phyloP scores from a whole-genome alignment of 495 filamentous ascomycete genomes.

The Penicillium riverlandense region DNA sequence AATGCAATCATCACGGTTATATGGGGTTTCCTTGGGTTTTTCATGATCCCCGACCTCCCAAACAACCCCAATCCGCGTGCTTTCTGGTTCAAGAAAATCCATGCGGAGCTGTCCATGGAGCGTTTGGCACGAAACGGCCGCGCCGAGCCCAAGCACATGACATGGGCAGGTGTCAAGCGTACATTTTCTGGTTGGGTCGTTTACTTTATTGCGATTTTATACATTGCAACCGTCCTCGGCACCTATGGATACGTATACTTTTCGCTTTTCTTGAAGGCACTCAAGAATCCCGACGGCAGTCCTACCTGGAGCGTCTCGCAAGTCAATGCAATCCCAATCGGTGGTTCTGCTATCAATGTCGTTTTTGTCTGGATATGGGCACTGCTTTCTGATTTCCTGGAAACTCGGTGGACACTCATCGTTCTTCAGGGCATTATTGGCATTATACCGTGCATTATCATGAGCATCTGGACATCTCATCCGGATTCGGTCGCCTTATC shows the following conservation, averaged over 20 bases:
- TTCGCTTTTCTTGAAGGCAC: slow-evolving; percentile 20
- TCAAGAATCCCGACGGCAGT: slow-evolving; percentile 19
- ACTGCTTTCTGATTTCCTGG: slow-evolving; percentile 19
- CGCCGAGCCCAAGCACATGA: slow-evolving; percentile 24
- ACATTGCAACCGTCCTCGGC: slow-evolving; percentile 22
- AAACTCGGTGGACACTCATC: slow-evolving; percentile 21
- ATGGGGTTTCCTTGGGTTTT: slow-evolving; percentile 52
- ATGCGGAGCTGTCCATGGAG: slow-evolving; percentile 21
- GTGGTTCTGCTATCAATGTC: slow-evolving; percentile 26
- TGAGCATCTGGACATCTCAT: slow-evolving; percentile 23
- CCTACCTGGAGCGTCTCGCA: slow-evolving; percentile 16
- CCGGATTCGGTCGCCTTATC: slow-evolving; percentile 13
- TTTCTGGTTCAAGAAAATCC: slow-evolving; percentile 23
- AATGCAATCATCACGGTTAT: slow-evolving; percentile 41
- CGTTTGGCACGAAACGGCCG: slow-evolving; percentile 23
- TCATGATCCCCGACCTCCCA: slow-evolving; percentile 49
- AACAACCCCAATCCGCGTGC: slow-evolving; percentile 24
- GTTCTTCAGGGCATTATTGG: slow-evolving; percentile 19
- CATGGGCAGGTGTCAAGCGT: slow-evolving; percentile 18
- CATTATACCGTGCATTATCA: slow-evolving; percentile 25
- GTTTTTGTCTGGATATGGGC: slow-evolving; percentile 30
- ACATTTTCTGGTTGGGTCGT: slow-evolving; percentile 26
- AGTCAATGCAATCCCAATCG: slow-evolving; percentile 26
- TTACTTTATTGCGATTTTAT: slow-evolving; percentile 21
- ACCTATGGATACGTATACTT: slow-evolving; percentile 28